Evolutionary conservation across 495 filamentous ascomycete species (phyloP).

Genomic region (Penicillium paxilli): DNA sequence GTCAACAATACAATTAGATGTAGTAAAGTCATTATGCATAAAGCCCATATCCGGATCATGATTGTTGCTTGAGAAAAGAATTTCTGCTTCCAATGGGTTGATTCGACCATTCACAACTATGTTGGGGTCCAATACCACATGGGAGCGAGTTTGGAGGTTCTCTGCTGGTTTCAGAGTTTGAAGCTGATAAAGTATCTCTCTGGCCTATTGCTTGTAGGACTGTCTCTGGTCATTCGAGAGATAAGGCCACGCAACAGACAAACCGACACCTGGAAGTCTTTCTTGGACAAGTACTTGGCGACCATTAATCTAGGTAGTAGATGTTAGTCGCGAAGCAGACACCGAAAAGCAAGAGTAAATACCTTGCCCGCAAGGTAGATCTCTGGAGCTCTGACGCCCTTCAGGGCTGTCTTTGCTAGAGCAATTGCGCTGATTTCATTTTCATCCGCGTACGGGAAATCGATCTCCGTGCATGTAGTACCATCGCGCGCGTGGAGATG

Average conservation of each 20-base stretch:
- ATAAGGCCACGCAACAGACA: constrained; percentile 47
- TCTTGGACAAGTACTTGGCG: constrained; percentile 42
- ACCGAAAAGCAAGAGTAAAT: constrained; percentile 7
- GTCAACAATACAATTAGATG: constrained; percentile 43
- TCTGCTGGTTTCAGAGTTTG: constrained; percentile 23
- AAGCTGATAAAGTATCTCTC: constrained; percentile 29
- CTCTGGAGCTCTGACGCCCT: constrained; percentile 35
- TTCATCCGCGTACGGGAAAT: constrained; percentile 41
- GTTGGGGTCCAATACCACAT: constrained; percentile 38
- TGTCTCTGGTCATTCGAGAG: constrained; percentile 35
- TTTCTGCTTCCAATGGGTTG: constrained; percentile 28
- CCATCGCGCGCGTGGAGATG: constrained; percentile 28
- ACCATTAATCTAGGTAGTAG: constrained; percentile 33
- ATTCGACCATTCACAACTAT: constrained; percentile 35
- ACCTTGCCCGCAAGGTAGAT: constrained; percentile 46
- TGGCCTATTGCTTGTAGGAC: constrained; percentile 43
- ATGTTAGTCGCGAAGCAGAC: constrained; percentile 16
- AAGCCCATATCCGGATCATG: constrained; percentile 33
- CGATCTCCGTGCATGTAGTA: constrained; percentile 12
- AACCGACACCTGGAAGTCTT: constrained; percentile 40
- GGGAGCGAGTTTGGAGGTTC: constrained; percentile 16
- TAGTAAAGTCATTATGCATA: constrained; percentile 45
- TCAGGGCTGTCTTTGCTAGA: constrained; percentile 29
- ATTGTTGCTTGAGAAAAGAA: constrained; percentile 30
- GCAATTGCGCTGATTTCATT: constrained; percentile 41